Percentiles rank a stretch among this genome's conserved stretches.
Conservation (phyloP, 2,329 filamentous ascomycete genomes). For the Fusarium sp. region DNA sequence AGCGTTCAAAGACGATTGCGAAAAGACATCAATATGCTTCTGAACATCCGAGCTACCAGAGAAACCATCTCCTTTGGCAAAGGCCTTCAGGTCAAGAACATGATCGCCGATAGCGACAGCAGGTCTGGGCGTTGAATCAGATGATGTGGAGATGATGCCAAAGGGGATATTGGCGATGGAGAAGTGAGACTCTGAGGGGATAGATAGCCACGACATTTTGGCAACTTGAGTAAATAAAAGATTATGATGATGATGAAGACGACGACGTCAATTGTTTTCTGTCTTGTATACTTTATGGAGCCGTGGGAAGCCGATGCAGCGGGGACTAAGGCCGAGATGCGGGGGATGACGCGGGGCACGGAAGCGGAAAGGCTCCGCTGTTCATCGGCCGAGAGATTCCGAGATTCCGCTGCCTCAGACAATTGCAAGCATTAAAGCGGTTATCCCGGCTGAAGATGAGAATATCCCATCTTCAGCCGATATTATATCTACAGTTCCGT, state of each 20-base stretch:
- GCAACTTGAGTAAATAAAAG: neutral
- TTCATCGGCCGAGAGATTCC: constrained; percentile 3
- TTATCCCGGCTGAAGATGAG: constrained; percentile 12
- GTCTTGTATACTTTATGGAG: constrained; percentile 28
- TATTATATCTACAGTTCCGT: neutral
- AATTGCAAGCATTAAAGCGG: neutral
- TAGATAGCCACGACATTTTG: constrained; percentile 47
- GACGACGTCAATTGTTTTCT: neutral
- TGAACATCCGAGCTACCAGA: constrained; percentile 41
- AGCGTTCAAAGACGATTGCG: constrained; percentile 46
- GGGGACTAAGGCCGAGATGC: constrained; percentile 20
- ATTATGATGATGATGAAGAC: neutral
- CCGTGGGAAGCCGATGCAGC: constrained; percentile 34
- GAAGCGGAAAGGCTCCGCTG: constrained; percentile 9
- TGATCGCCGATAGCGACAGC: constrained; percentile 79
- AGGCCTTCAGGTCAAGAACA: constrained; percentile 75
- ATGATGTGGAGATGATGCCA: constrained; percentile 77
- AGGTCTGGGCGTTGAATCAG: constrained; percentile 66
- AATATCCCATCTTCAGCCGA: neutral
- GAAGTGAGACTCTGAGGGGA: constrained; percentile 50
- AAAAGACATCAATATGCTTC: constrained; percentile 44
- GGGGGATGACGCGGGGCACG: constrained; percentile 5
- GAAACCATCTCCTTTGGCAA: constrained; percentile 61
- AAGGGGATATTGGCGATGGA: constrained; percentile 84
- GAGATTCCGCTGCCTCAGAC: neutral